These are phyloP conservation scores for Fusarium azukiicola DNA, from an alignment of 2,329 filamentous ascomycete genomes.

Conservation along the genomic window DNA sequence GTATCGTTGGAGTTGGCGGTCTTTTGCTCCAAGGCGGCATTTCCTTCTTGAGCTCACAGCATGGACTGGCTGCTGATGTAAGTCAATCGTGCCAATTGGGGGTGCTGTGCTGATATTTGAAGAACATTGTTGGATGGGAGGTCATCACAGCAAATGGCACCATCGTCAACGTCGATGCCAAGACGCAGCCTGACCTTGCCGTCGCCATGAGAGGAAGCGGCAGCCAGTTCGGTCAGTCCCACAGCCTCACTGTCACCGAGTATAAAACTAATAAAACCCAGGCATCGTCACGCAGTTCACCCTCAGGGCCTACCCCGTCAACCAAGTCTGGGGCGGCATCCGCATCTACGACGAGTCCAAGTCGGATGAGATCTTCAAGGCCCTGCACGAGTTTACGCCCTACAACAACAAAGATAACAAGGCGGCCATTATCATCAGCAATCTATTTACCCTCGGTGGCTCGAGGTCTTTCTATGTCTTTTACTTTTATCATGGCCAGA, in stretches of 20 bases:
- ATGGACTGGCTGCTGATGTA: conserved; percentile 40
- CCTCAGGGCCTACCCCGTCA: conserved; percentile 11
- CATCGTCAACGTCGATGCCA: conserved; percentile 20
- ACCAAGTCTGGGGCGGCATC: conserved; percentile 33
- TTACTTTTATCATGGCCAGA: conserved; percentile 35
- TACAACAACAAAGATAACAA: conserved; percentile 35
- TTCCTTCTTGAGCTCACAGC: conserved; percentile 34
- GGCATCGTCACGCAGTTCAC: conserved; percentile 32
- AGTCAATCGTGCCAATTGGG: not conserved
- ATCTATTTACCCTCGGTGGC: not conserved
- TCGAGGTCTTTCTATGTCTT: conserved; percentile 17
- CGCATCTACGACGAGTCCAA: conserved; percentile 26
- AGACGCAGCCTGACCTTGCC: conserved; percentile 30
- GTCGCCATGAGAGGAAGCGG: conserved; percentile 35
- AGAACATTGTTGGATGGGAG: conserved; percentile 38
- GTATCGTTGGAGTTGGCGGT: conserved; percentile 36
- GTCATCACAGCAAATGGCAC: conserved; percentile 35
- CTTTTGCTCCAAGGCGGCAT: conserved; percentile 29
- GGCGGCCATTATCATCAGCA: conserved; percentile 21
- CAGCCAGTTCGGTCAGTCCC: conserved; percentile 31
- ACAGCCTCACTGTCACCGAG: not conserved
- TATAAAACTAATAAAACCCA: not conserved
- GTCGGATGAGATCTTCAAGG: conserved; percentile 29
- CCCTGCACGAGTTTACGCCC: conserved; percentile 32
- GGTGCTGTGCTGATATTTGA: not conserved